Evolutionary conservation across 2,329 filamentous ascomycete species (phyloP).

Genomic region (Hypoxylon sp.): DNA sequence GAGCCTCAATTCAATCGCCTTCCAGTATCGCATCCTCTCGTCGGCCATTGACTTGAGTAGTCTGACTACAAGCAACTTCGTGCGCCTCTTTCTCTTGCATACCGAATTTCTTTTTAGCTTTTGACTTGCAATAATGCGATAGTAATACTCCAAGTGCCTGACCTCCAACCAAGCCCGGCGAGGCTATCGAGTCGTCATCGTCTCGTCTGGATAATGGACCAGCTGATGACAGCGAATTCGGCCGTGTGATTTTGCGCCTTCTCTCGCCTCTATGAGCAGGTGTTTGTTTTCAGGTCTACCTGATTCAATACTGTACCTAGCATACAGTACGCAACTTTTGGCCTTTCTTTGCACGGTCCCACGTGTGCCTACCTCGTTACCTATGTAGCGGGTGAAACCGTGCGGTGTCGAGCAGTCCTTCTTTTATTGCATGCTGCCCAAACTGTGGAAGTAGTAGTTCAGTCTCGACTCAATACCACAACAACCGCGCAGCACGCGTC

Average conservation of each 20-base stretch:
- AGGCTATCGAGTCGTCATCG: conserved; percentile 1
- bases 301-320: conserved; percentile 21
- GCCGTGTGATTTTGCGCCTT: not conserved
- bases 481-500: not conserved
- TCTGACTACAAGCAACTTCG: not conserved
- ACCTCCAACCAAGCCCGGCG: conserved; percentile 3
- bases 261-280: conserved; percentile 10
- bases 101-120: not conserved
- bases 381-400: not conserved
- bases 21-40: conserved; percentile 1
- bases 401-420: not conserved
- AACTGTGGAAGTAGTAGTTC: not conserved
- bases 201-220: conserved; percentile 5
- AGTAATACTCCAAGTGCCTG: not conserved
- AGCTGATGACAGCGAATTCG: conserved; percentile 1
- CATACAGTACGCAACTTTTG: conserved; percentile 7
- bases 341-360: conserved; percentile 16
- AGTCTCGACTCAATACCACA: not conserved
- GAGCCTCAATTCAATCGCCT: conserved; percentile 33
- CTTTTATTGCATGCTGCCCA: not conserved
- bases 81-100: not conserved
- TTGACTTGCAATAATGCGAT: not conserved
- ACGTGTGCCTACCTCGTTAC: not conserved
- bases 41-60: not conserved
- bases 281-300: conserved; percentile 6